Base-by-base conservation (phyloP, 139 green algal species). In the Raphidocelis subcapitata region DNA sequence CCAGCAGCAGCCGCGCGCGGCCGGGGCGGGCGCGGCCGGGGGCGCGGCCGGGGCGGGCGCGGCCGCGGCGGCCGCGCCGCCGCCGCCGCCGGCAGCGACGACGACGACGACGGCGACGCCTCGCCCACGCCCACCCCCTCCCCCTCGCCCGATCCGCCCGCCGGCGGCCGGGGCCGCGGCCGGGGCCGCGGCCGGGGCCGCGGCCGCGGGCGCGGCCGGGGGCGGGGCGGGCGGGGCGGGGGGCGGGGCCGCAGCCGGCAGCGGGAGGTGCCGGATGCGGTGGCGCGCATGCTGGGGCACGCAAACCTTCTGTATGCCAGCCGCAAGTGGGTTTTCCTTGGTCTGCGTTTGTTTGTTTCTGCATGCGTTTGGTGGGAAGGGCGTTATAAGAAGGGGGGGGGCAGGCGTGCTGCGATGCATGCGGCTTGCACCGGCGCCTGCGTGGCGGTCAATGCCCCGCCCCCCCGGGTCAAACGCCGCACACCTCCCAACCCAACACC, bases 271-370 rank as follows among this genome's bases (percentile, higher is more conserved):
- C 82, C 91, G 2, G 88, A 94, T 60, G 84, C 87, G 26, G 84
- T 90, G 32, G 74, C 72, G 2, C 61, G 83, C 12, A 87, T 87
- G 75, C 76, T 96, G 65, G 93, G 89, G 1, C 80, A 98, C 46
- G 93, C 92, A n/a, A 97, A 94, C 73, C 77, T 98, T 52, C 65
- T 91, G 69, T 97, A 97, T 61, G 92, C 92, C 35, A 83, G 26
- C 23, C 73, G 65, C 66, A 76, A 68, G 72, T 87, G 62, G 74
- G 62, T 52, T 4, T 32, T 18, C n/a, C 18, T 32, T 21, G 18
- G 26, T 20, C 20, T 20, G 56, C 18, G 24, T 63, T 12, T 33
- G 24, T 20, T 21, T 32, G 56, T 23, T 63, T 63, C 26, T 63
- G 26, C 56, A 18, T 63, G 24, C 20, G 20, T 32, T 2, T 14